Percentiles rank a stretch among this genome's conserved stretches.
Evolutionary conservation across 176 grass and related monocot genomes (phyloP).

Genomic region (Secale cereale): DNA sequence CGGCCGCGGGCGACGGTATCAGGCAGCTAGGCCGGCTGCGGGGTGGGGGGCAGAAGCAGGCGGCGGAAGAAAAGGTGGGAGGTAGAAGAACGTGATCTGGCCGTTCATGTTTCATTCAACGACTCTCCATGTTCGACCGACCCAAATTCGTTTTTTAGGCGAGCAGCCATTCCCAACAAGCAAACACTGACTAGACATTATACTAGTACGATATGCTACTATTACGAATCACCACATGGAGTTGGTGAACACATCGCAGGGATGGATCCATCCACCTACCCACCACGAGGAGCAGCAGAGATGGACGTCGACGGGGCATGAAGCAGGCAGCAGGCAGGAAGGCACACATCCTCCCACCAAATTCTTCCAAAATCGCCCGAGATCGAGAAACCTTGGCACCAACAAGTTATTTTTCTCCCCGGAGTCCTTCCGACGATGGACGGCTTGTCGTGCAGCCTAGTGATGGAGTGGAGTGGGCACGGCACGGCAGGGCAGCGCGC

Average conservation of each 20-base stretch:
- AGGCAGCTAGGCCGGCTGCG: no score
- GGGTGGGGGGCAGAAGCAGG: no score
- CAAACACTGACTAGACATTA: no score
- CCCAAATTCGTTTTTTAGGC: no score
- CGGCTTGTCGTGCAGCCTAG: conserved; percentile 31
- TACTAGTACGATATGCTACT: not conserved
- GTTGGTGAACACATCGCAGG: not conserved
- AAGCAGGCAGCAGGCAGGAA: conserved; percentile 18
- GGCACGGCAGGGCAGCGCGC: not conserved
- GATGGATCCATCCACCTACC: not conserved
- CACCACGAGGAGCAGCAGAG: not conserved
- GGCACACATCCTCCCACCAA: conserved; percentile 50
- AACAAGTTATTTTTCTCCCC: not conserved
- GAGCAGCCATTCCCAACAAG: no score
- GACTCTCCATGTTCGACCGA: no score
- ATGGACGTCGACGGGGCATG: no score
- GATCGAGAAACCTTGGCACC: conserved; percentile 10
- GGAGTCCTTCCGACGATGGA: not conserved
- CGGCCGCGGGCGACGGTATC: no score
- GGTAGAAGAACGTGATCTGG: no score
- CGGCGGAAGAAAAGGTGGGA: no score
- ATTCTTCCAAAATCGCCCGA: conserved; percentile 36
- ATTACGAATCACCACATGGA: not conserved
- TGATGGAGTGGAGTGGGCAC: conserved; percentile 12
- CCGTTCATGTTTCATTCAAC: no score